Percentiles rank a stretch among this genome's conserved stretches.
phyloP scores from a whole-genome alignment of 768 basidiomycete species.

The Suillus lakei region DNA sequence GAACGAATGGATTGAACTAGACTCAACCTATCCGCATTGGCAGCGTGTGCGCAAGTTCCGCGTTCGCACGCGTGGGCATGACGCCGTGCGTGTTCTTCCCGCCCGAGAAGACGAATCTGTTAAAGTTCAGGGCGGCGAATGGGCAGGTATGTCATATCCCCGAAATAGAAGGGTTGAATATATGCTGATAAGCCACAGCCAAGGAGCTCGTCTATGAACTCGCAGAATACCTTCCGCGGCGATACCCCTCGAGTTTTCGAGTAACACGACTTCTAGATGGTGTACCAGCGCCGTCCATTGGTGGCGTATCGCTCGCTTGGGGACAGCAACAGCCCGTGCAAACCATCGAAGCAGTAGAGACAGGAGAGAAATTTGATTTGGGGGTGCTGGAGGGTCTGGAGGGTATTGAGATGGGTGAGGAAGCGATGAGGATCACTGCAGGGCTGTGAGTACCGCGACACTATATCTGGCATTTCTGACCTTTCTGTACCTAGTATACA shows the following conservation, averaged over 20 bases:
- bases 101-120: conserved; percentile 44
- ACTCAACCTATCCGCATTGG: conserved; percentile 57
- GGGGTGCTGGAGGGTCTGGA: conserved; percentile 31
- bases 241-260: conserved; percentile 62
- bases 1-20: conserved; percentile 78
- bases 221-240: conserved; percentile 64
- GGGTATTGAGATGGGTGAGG: conserved; percentile 38
- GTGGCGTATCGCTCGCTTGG: conserved; percentile 39
- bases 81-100: conserved; percentile 52
- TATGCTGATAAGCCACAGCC: conserved; percentile 41
- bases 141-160: conserved; percentile 27
- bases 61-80: conserved; percentile 52
- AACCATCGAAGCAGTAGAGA: conserved; percentile 54
- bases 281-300: conserved; percentile 19
- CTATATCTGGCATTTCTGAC: conserved; percentile 9
- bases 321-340: conserved; percentile 53
- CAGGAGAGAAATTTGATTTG: conserved; percentile 55
- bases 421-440: conserved; percentile 65
- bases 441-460: conserved; percentile 52
- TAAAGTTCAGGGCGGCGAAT: conserved; percentile 32
- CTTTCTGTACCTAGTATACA: conserved; percentile 44
- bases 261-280: conserved; percentile 43
- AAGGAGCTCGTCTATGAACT: conserved; percentile 72
- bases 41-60: conserved; percentile 64
- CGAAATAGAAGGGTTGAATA: neutral